These are phyloP conservation scores for Aspergillus panamensis DNA, from an alignment of 495 filamentous ascomycete species.

Conservation along the genomic window DNA sequence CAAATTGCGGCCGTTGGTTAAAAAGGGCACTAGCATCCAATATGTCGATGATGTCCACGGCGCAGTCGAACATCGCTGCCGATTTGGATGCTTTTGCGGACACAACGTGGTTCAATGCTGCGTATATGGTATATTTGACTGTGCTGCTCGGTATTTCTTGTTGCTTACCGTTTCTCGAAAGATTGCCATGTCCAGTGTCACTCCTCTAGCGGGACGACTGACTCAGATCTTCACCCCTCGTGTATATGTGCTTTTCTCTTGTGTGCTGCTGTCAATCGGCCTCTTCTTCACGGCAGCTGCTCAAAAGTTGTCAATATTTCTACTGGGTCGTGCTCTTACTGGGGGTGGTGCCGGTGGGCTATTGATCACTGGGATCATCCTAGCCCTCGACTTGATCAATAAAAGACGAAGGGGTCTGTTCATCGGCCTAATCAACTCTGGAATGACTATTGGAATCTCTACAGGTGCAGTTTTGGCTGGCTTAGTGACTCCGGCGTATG, in stretches of 20 bases:
- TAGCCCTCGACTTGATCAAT: conserved; percentile 64
- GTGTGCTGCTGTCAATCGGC: conserved; percentile 56
- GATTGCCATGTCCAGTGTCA: conserved; percentile 65
- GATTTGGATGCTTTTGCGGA: conserved; percentile 68
- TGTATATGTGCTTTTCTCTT: conserved; percentile 53
- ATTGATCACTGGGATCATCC: conserved; percentile 62
- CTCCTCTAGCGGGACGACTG: conserved; percentile 63
- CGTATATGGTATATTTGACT: conserved; percentile 50
- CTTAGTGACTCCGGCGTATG: conserved; percentile 53
- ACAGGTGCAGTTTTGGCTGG: conserved; percentile 69
- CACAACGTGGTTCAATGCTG: conserved; percentile 71
- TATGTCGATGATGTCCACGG: conserved; percentile 73
- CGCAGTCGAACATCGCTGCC: conserved; percentile 65
- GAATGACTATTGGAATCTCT: conserved; percentile 66
- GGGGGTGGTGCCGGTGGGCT: conserved; percentile 65
- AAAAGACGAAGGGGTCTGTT: conserved; percentile 63
- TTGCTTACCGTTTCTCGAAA: conserved; percentile 25
- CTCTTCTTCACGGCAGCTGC: conserved; percentile 60
- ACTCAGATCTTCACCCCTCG: conserved; percentile 65
- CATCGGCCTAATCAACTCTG: conserved; percentile 62
- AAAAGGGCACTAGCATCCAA: conserved; percentile 52
- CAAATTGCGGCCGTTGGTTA: not conserved
- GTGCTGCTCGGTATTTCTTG: not conserved
- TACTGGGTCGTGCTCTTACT: conserved; percentile 60
- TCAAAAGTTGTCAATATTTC: conserved; percentile 52